Evolutionary conservation across 1,139 yeast species (phyloP).

Genomic region (Taphrina betulina): DNA sequence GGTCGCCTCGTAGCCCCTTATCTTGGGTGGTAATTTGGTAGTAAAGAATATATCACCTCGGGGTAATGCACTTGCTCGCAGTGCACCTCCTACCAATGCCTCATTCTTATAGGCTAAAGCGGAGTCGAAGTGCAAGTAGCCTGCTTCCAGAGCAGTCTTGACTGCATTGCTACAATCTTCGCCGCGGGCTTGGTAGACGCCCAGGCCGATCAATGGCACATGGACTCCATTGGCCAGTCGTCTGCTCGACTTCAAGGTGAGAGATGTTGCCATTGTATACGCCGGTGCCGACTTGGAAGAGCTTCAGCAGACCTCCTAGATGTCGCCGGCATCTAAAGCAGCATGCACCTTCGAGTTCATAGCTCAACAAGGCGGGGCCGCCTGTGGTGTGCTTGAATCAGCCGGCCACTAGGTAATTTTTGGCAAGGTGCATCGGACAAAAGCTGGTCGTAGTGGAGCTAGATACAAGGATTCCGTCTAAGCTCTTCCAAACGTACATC

Average conservation of each 20-base stretch:
- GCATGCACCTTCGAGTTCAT: too few relatives aligned
- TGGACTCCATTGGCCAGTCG: constrained; percentile 43
- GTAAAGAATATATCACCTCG: constrained; percentile 57
- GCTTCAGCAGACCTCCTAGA: background rate
- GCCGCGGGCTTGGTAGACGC: constrained; percentile 51
- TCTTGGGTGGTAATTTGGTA: constrained; percentile 50
- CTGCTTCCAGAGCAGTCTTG: constrained; percentile 47
- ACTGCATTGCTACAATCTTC: constrained; percentile 44
- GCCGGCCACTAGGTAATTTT: too few relatives aligned
- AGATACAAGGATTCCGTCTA: too few relatives aligned
- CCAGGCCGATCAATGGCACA: constrained; percentile 56
- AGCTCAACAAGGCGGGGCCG: too few relatives aligned
- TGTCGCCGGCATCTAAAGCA: too few relatives aligned
- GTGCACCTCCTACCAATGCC: constrained; percentile 59
- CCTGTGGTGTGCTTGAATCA: too few relatives aligned
- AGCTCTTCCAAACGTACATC: too few relatives aligned
- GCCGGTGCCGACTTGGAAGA: too few relatives aligned
- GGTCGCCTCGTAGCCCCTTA: constrained; percentile 44
- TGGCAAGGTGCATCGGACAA: too few relatives aligned
- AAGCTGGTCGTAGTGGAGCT: too few relatives aligned
- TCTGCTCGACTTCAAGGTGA: constrained; percentile 8
- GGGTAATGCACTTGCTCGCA: constrained; percentile 50
- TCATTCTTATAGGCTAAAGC: constrained; percentile 66
- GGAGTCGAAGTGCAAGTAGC: constrained; percentile 49
- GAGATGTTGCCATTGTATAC: too few relatives aligned